These are phyloP conservation scores for Alternaria brassicae DNA, from an alignment of 2,329 filamentous ascomycete species.

Conservation along the genomic window DNA sequence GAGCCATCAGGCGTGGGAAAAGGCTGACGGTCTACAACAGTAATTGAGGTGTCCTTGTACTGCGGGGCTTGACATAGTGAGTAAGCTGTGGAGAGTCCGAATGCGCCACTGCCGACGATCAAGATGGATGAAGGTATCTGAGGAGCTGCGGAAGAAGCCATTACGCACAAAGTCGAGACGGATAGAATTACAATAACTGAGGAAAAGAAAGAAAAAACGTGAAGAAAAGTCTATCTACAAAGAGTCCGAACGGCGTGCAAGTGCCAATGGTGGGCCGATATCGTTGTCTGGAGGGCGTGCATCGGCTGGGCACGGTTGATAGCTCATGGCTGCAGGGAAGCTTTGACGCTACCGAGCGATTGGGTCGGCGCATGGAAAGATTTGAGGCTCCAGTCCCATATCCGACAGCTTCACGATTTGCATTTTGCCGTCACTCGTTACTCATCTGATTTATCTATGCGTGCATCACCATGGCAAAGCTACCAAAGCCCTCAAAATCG, in stretches of 20 bases:
- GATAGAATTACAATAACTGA: conserved; percentile 2
- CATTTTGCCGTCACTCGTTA: conserved; percentile 17
- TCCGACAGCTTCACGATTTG: conserved; percentile 25
- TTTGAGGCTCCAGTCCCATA: conserved; percentile 14
- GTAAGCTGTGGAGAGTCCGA: conserved; percentile 70
- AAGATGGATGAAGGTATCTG: conserved; percentile 54
- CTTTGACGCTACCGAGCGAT: conserved; percentile 23
- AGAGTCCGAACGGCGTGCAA: conserved; percentile 9
- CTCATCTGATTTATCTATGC: conserved; percentile 6
- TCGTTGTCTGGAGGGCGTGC: conserved; percentile 30
- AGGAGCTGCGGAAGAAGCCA: conserved; percentile 27
- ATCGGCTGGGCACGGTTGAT: conserved; percentile 36
- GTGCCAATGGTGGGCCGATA: conserved; percentile 34
- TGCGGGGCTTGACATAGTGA: conserved; percentile 69
- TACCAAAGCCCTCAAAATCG: conserved; percentile 38
- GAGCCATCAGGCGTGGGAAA: conserved; percentile 67
- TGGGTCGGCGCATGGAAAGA: conserved; percentile 27
- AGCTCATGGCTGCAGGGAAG: conserved; percentile 22
- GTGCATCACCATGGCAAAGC: conserved; percentile 43
- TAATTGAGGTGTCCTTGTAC: conserved; percentile 61
- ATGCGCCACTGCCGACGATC: conserved; percentile 61
- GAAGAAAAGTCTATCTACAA: conserved; percentile 16
- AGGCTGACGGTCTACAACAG: conserved; percentile 63
- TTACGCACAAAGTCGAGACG: conserved; percentile 12
- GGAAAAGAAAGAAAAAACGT: not conserved